These are phyloP conservation scores for Vicia villosa DNA, from an alignment of 306 rosid species.

Conservation along the genomic window DNA sequence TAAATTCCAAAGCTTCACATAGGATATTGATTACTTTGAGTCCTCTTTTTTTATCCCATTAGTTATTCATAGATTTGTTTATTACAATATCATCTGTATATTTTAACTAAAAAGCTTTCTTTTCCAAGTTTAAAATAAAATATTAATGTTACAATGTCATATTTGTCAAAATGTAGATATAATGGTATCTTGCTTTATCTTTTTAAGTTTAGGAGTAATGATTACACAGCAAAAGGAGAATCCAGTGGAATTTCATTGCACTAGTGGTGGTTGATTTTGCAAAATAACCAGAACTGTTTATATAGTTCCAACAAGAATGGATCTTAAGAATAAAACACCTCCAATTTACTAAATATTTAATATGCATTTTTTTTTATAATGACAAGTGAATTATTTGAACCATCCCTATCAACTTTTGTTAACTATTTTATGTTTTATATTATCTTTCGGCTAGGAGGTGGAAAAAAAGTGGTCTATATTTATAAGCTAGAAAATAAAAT, in stretches of 20 bases:
- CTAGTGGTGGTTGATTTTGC: conserved; percentile 12
- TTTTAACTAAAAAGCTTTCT: background rate
- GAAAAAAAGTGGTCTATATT: background rate
- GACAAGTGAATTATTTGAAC: background rate
- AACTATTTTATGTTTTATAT: background rate
- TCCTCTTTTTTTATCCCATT: conserved; percentile 5
- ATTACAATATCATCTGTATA: background rate
- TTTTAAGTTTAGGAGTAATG: conserved; percentile 34
- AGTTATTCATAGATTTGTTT: background rate
- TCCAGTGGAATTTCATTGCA: background rate
- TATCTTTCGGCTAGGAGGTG: conserved; percentile 6
- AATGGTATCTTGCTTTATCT: conserved; percentile 42
- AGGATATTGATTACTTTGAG: background rate
- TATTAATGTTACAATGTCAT: background rate
- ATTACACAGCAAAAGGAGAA: conserved; percentile 10
- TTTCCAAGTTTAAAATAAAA: conserved; percentile 18
- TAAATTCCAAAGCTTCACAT: background rate
- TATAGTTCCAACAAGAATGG: background rate
- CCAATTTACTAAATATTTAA: background rate
- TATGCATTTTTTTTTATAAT: background rate
- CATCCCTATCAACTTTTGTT: background rate
- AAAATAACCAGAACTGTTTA: background rate
- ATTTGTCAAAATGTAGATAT: conserved; percentile 35
- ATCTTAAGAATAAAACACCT: background rate
- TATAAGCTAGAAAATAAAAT: conserved; percentile 2